These are phyloP conservation scores for Lachnellula suecica DNA, from an alignment of 2,329 filamentous ascomycete species.

Conservation along the genomic window DNA sequence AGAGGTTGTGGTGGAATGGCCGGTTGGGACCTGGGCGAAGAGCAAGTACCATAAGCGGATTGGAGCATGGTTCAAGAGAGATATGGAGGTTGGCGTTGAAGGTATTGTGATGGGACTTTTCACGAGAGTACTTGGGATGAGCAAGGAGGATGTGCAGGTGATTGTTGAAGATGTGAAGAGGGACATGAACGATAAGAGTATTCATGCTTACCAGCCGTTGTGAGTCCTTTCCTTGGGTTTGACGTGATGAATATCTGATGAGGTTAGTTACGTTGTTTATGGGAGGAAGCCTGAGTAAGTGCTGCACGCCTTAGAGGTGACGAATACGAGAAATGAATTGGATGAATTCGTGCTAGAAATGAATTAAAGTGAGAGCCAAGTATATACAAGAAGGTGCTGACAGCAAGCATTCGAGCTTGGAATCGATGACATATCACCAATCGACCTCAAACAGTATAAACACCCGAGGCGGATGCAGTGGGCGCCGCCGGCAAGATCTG, in stretches of 20 bases:
- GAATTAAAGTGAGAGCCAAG: no score
- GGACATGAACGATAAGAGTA: slow-evolving; percentile 12
- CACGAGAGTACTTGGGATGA: slow-evolving; percentile 13
- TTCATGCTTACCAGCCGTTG: slow-evolving; percentile 17
- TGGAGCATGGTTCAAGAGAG: slow-evolving; percentile 7
- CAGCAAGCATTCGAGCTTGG: no score
- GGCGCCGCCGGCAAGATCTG: slow-evolving; percentile 22
- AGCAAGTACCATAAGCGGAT: slow-evolving; percentile 6
- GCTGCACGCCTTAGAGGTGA: no score
- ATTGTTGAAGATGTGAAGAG: slow-evolving; percentile 7
- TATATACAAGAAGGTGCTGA: no score
- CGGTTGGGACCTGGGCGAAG: slow-evolving; percentile 23
- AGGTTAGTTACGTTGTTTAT: slow-evolving; percentile 8
- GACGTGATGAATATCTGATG: not conserved
- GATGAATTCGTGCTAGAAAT: no score
- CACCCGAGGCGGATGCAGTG: slow-evolving; percentile 19
- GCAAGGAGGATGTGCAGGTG: slow-evolving; percentile 10
- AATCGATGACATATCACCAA: not conserved
- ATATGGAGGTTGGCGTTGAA: slow-evolving; percentile 8
- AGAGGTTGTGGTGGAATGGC: slow-evolving; percentile 48
- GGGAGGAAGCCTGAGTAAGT: slow-evolving; percentile 3
- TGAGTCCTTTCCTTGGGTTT: slow-evolving; percentile 2
- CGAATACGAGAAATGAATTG: no score
- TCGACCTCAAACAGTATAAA: slow-evolving; percentile 11
- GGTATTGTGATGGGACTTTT: slow-evolving; percentile 8